Percentiles rank a stretch among this genome's conserved stretches.
Conservation (phyloP, 306 rosid species). For the Myrica gale region DNA sequence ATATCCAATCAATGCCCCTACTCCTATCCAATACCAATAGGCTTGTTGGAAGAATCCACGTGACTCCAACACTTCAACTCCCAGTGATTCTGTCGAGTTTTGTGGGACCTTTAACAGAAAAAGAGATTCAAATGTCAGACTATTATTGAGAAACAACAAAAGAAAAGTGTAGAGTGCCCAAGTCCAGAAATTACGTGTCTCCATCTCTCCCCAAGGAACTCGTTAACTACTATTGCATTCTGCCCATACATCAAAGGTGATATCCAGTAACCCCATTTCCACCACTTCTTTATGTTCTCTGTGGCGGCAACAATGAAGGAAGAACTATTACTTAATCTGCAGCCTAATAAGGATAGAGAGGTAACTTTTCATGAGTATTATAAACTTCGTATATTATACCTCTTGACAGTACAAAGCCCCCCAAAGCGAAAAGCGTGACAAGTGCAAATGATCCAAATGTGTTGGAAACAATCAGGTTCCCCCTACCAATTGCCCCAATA, state of each 20-base stretch:
- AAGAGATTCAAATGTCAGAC: not conserved
- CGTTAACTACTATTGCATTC: conserved; percentile 53
- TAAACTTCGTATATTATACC: conserved; percentile 35
- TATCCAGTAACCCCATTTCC: conserved; percentile 59
- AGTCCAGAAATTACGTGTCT: conserved; percentile 38
- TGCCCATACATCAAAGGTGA: conserved; percentile 63
- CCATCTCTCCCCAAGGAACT: conserved; percentile 63
- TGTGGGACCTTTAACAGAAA: conserved; percentile 29
- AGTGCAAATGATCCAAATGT: conserved; percentile 58
- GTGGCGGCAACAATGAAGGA: conserved; percentile 30
- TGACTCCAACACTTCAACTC: conserved; percentile 42
- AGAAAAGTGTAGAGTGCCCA: conserved; percentile 9
- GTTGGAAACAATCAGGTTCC: conserved; percentile 47
- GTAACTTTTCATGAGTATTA: not conserved
- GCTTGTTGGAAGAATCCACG: conserved; percentile 44
- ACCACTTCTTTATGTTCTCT: conserved; percentile 54
- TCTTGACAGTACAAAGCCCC: conserved; percentile 70
- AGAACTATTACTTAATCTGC: conserved; percentile 12
- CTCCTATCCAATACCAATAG: conserved; percentile 64
- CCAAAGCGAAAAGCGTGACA: conserved; percentile 42
- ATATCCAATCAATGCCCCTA: conserved; percentile 45
- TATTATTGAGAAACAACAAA: not conserved
- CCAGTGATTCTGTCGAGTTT: conserved; percentile 36
- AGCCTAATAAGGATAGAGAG: not conserved
- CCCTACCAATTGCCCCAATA: conserved; percentile 48